Evolutionary conservation across 2,329 filamentous ascomycete genomes (phyloP).

Genomic region (Aspergillus fructus): DNA sequence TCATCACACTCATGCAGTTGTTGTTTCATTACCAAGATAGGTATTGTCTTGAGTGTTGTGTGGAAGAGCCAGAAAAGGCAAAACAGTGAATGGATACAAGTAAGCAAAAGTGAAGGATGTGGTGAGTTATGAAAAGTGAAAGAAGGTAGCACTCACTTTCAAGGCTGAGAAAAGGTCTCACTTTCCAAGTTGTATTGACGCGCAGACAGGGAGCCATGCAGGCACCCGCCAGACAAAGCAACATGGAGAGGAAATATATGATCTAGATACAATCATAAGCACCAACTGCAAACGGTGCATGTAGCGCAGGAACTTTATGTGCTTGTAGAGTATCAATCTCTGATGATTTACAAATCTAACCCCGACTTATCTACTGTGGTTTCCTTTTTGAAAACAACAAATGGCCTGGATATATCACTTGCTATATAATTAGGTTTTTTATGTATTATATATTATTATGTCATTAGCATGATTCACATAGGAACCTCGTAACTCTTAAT

Average conservation of each 20-base stretch:
- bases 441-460: background rate
- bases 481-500: background rate
- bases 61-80: background rate
- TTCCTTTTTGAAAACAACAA: background rate
- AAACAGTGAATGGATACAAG: background rate
- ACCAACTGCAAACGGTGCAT: too few species aligned
- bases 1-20: background rate
- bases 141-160: background rate
- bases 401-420: too few species aligned
- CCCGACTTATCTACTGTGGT: too few species aligned
- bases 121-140: background rate
- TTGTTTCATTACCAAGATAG: background rate
- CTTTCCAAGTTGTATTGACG: background rate
- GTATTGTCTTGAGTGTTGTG: background rate
- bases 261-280: background rate
- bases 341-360: too few species aligned
- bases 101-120: background rate
- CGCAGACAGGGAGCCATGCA: background rate
- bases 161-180: background rate
- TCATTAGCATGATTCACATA: background rate
- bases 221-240: slow-evolving; percentile 6
- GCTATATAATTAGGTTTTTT: background rate
- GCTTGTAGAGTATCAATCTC: too few species aligned
- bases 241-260: background rate
- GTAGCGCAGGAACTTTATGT: too few species aligned